phyloP scores from a whole-genome alignment of 257 asterid species.

The Penstemon barbatus region DNA sequence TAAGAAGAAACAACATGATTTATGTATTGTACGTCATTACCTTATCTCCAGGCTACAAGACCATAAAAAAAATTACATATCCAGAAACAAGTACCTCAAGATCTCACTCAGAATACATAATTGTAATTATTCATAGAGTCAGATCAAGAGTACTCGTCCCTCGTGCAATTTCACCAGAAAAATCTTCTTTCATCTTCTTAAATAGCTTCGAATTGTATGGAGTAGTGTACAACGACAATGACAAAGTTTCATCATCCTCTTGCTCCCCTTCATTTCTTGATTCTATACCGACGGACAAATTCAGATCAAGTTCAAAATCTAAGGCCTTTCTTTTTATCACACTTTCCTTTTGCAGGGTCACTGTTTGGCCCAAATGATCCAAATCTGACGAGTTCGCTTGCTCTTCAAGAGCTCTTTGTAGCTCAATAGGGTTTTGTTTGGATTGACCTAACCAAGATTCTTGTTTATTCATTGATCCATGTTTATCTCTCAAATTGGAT shows the following conservation, averaged over 20 bases:
- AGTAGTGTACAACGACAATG: constrained; percentile 43
- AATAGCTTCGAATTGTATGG: constrained; percentile 30
- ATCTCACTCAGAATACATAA: constrained; percentile 74
- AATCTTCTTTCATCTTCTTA: constrained; percentile 42
- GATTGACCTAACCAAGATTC: constrained; percentile 30
- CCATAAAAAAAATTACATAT: constrained; percentile 20
- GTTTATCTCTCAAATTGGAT: constrained; percentile 20
- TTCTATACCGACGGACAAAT: constrained; percentile 53
- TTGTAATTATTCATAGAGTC: constrained; percentile 69
- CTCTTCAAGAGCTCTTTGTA: constrained; percentile 5
- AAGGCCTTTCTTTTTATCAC: constrained; percentile 50
- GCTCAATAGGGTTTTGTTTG: constrained; percentile 42
- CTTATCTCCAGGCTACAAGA: constrained; percentile 37
- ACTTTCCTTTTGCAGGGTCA: no score
- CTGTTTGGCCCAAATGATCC: not conserved
- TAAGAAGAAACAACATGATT: constrained; percentile 16
- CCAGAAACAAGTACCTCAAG: constrained; percentile 57
- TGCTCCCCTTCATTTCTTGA: constrained; percentile 24
- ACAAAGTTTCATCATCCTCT: constrained; percentile 40
- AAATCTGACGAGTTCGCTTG: constrained; percentile 16
- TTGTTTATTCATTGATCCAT: constrained; percentile 30
- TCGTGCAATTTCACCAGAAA: constrained; percentile 31
- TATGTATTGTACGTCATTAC: constrained; percentile 25
- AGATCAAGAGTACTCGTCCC: constrained; percentile 92
- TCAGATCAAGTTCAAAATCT: constrained; percentile 44